Evolutionary conservation across 441 rosid genomes (phyloP), one percentile per base, ranked within the genome.

Genomic region (Dalechampia spathulata): DNA sequence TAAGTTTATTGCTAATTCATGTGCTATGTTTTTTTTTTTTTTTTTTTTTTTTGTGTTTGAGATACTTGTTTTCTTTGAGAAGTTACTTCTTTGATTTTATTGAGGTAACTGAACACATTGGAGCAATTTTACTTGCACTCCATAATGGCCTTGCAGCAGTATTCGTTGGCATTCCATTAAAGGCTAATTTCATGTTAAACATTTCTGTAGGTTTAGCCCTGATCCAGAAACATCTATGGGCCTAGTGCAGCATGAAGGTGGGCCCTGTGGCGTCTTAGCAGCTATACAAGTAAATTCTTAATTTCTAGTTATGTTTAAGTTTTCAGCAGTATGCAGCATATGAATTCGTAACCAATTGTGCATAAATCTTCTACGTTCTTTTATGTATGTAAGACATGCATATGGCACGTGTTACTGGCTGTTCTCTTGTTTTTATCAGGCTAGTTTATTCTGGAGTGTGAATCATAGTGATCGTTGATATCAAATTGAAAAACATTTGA

Each of bases 231-330:
- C 99, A 60, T 82, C 95, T 40, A 81, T 85, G 84, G 97, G 97
- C 52, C 77, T 93, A 62, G 97, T 93, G 85, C 99, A 93, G 90
- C 97, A 89, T 77, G 99, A 93, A 82, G 99, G 99, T 65, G 99
- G 99, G 52, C 96, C 99, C 55, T 93, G 99, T 56, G 97, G 99
- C 63, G 99, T 93, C 72, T 83, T 93, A 77, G 99, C 99, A 52
- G 78, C 99, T 56, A 61, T 93, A 57, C 99, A 93, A 78, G 99
- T 89, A 87, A 79, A 64, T 58, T 53, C 68, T 53, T 62, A 42
- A 51, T 51, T 69, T 77, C 59, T 69, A 54, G 50, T 51, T 58
- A 36, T 55, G 49, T 57, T 57, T 49, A 40, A n/a, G 48, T 61
- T 48, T 15, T 60, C 59, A 44, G 23, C 63, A 23, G 49, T 49